Percentiles rank a stretch among this genome's conserved stretches.
Conservation (phyloP, 768 basidiomycete species). For the Kwoniella shandongensis region DNA sequence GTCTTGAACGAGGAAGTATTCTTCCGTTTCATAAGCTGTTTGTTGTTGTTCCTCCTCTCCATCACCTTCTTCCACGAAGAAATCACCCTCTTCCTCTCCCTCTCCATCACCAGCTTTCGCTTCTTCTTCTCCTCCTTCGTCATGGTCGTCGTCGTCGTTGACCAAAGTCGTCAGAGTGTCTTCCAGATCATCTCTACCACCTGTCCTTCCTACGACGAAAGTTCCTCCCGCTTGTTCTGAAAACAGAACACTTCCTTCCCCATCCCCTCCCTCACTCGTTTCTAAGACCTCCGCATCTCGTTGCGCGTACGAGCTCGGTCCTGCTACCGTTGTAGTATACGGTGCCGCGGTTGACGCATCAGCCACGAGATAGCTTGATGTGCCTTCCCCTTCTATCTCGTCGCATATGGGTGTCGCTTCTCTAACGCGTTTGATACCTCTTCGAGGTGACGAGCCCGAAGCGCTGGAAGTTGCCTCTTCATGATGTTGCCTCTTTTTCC, state of each 20-base stretch:
- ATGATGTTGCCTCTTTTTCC: too few species aligned
- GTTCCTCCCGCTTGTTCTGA: constrained; percentile 13
- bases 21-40: not conserved
- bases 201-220: not conserved
- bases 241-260: constrained; percentile 20
- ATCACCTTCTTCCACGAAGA: constrained; percentile 1
- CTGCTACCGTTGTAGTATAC: constrained; percentile 11
- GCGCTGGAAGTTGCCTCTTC: too few species aligned
- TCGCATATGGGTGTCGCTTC: constrained; percentile 15
- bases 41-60: not conserved
- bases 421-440: constrained; percentile 6
- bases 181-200: not conserved
- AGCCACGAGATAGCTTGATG: not conserved
- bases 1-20: not conserved
- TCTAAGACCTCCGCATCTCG: not conserved
- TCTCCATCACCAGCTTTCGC: constrained; percentile 1
- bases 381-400: constrained; percentile 2
- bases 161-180: not conserved
- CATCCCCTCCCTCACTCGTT: constrained; percentile 15
- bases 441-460: not conserved
- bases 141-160: constrained; percentile 6
- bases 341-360: constrained; percentile 17
- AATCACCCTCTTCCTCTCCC: not conserved
- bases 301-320: constrained; percentile 17
- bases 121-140: constrained; percentile 3